Evolutionary conservation across 2,329 filamentous ascomycete genomes (phyloP).

Genomic region (Colletotrichum theobromicola): DNA sequence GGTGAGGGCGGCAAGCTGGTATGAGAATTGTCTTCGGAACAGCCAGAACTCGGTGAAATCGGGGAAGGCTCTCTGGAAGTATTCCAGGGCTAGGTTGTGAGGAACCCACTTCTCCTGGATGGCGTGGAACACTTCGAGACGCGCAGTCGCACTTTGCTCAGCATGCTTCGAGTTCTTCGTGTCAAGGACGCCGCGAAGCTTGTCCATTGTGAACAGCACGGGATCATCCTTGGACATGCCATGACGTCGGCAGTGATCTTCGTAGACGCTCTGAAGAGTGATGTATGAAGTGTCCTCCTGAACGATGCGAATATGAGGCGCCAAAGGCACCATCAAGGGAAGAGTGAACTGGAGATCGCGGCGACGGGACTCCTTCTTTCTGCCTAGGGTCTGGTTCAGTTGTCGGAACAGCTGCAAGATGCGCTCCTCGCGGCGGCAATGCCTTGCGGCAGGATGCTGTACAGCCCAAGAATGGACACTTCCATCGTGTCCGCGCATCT

Average conservation of each 20-base stretch:
- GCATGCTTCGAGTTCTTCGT: slow-evolving; percentile 67
- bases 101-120: slow-evolving; percentile 96
- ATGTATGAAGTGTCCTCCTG: slow-evolving; percentile 96
- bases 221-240: slow-evolving; percentile 94
- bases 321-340: slow-evolving; percentile 93
- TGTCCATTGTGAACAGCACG: slow-evolving; percentile 93
- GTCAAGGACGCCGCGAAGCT: slow-evolving; percentile 79
- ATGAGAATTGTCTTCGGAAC: slow-evolving; percentile 95
- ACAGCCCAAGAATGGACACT: slow-evolving; percentile 97
- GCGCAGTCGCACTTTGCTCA: slow-evolving; percentile 74
- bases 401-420: slow-evolving; percentile 97
- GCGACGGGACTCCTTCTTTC: slow-evolving; percentile 93
- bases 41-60: slow-evolving; percentile 96
- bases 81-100: slow-evolving; percentile 80
- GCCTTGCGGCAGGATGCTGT: slow-evolving; percentile 91
- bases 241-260: slow-evolving; percentile 91
- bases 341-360: slow-evolving; percentile 96
- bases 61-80: slow-evolving; percentile 87
- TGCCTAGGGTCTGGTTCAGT: slow-evolving; percentile 89
- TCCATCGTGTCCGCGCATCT: slow-evolving; percentile 96
- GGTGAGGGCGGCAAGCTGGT: slow-evolving; percentile 91
- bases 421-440: slow-evolving; percentile 91
- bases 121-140: slow-evolving; percentile 90
- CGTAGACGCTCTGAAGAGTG: slow-evolving; percentile 92
- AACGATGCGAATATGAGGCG: slow-evolving; percentile 92